Conservation (phyloP, 2,329 filamentous ascomycete species). For the Nectriaceae sp. region DNA sequence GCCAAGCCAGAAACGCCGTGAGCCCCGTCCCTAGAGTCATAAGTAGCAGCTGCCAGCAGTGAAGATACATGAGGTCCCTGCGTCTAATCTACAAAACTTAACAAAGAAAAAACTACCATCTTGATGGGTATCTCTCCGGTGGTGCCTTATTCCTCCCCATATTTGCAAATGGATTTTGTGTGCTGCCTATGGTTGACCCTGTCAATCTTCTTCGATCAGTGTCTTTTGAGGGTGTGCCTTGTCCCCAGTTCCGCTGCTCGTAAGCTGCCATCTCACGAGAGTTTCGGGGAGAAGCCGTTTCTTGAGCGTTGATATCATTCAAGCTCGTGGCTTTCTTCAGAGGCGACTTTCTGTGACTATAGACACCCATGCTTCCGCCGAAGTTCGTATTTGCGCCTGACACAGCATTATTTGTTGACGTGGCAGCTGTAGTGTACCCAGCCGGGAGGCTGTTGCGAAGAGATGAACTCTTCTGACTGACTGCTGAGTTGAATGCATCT, state of each 20-base stretch:
- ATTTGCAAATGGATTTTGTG: constrained; percentile 42
- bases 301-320: constrained; percentile 52
- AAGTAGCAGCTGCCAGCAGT: no score
- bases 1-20: no score
- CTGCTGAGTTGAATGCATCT: constrained; percentile 37
- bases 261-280: constrained; percentile 62
- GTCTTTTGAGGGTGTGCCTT: constrained; percentile 44
- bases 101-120: constrained; percentile 23
- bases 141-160: constrained; percentile 37
- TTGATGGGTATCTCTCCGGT: constrained; percentile 45
- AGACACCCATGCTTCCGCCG: constrained; percentile 80
- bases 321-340: constrained; percentile 74
- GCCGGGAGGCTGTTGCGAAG: constrained; percentile 38
- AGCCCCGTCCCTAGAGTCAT: no score
- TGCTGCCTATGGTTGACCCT: constrained; percentile 22
- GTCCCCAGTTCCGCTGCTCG: constrained; percentile 48
- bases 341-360: constrained; percentile 78
- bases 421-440: constrained; percentile 31
- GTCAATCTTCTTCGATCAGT: constrained; percentile 32
- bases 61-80: no score
- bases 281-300: constrained; percentile 53
- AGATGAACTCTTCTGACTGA: constrained; percentile 30
- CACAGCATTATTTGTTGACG: constrained; percentile 25
- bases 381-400: constrained; percentile 33
- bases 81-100: no score